These are phyloP conservation scores for Umbilicaria muhlenbergii DNA, from an alignment of 495 filamentous ascomycete species.

Conservation along the genomic window DNA sequence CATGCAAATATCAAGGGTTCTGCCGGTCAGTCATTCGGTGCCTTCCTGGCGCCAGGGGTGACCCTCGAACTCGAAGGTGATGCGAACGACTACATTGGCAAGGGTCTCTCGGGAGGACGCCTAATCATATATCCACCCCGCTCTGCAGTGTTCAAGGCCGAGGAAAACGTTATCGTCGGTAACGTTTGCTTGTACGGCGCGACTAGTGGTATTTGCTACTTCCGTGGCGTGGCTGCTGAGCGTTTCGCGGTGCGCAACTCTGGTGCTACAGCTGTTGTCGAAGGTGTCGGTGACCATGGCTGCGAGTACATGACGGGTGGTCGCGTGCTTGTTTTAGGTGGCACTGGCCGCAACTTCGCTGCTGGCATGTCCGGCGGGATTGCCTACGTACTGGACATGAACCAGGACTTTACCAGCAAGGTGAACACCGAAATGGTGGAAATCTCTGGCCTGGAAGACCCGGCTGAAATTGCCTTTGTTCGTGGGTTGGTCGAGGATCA, in stretches of 20 bases:
- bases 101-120: slow-evolving; percentile 89
- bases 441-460: slow-evolving; percentile 73
- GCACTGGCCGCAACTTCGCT: slow-evolving; percentile 97
- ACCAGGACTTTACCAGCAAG: slow-evolving; percentile 83
- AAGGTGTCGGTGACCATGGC: slow-evolving; percentile 94
- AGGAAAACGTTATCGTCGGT: slow-evolving; percentile 93
- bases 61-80: slow-evolving; percentile 97
- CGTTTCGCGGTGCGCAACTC: slow-evolving; percentile 98
- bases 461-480: slow-evolving; percentile 82
- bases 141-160: slow-evolving; percentile 85
- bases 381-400: slow-evolving; percentile 88
- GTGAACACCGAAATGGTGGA: slow-evolving; percentile 99
- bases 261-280: slow-evolving; percentile 88
- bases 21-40: slow-evolving; percentile 94
- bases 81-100: slow-evolving; percentile 96
- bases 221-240: slow-evolving; percentile 94
- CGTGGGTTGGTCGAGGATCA: slow-evolving; percentile 95
- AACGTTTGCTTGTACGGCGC: slow-evolving; percentile 98
- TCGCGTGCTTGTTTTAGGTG: slow-evolving; percentile 76
- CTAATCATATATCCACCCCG: slow-evolving; percentile 95
- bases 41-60: slow-evolving; percentile 86
- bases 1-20: slow-evolving; percentile 98
- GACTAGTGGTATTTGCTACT: slow-evolving; percentile 86
- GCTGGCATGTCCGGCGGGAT: slow-evolving; percentile 99
- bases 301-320: slow-evolving; percentile 99